phyloP scores from a whole-genome alignment of 75 land plant genomes.

The Ceratopteris richardii region DNA sequence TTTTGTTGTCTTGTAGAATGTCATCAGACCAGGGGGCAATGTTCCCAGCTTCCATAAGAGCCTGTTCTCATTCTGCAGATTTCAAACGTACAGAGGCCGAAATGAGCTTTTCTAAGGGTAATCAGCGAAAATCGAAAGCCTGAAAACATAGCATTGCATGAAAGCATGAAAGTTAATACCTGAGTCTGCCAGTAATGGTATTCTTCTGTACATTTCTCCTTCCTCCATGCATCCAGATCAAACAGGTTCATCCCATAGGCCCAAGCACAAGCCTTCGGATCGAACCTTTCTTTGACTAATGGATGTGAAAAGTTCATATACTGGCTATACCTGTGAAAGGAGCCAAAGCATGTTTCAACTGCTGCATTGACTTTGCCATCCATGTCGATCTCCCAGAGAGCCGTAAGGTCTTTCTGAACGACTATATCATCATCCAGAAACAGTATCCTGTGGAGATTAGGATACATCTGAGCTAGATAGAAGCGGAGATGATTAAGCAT shows the following conservation, averaged over 20 bases:
- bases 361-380: slow-evolving; percentile 32
- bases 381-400: slow-evolving; percentile 26
- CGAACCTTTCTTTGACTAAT: slow-evolving; percentile 8
- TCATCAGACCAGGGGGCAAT: too few species aligned
- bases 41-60: too few species aligned
- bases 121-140: too few species aligned
- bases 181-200: slow-evolving; percentile 30
- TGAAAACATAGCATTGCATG: too few species aligned
- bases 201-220: slow-evolving; percentile 22
- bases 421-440: slow-evolving; percentile 33
- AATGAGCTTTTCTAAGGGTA: too few species aligned
- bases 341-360: slow-evolving; percentile 24
- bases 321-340: slow-evolving; percentile 25
- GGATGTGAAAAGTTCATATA: slow-evolving; percentile 33
- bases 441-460: slow-evolving; percentile 23
- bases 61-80: too few species aligned
- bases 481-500: slow-evolving; percentile 39
- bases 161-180: too few species aligned
- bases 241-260: slow-evolving; percentile 35
- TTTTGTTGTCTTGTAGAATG: too few species aligned
- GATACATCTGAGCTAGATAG: slow-evolving; percentile 29
- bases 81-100: too few species aligned
- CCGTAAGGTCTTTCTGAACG: slow-evolving; percentile 28
- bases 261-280: slow-evolving; percentile 33
- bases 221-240: slow-evolving; percentile 27